A percentile compares a stretch with the other conserved stretches of the same genome.
Evolutionary conservation across 768 basidiomycete genomes (phyloP).

Genomic region (Mycena olivaceomarginata): DNA sequence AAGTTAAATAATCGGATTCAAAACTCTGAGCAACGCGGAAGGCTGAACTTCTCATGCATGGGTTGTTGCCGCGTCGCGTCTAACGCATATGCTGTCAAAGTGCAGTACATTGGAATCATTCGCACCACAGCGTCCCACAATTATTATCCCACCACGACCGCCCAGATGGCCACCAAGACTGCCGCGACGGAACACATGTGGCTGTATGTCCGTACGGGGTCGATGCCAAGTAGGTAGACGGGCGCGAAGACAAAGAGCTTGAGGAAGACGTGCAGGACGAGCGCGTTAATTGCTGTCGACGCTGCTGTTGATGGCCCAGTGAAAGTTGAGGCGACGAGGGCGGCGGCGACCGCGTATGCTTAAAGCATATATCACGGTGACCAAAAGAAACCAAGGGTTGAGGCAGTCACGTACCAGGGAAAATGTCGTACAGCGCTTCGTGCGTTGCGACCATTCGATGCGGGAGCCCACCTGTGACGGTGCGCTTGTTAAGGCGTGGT

Average conservation of each 20-base stretch:
- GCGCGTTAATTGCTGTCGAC: constrained; percentile 5
- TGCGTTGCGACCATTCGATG: constrained; percentile 35
- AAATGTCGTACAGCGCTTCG: constrained; percentile 31
- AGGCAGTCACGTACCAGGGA: constrained; percentile 10
- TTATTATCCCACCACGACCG: constrained; percentile 3
- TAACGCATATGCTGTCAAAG: no score
- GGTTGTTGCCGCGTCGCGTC: no score
- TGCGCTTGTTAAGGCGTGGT: constrained; percentile 26
- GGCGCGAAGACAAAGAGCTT: constrained; percentile 25
- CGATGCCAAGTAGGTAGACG: constrained; percentile 16
- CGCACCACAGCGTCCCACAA: background rate
- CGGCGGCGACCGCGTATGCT: background rate
- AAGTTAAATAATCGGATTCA: no score
- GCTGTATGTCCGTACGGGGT: background rate
- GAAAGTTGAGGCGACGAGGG: background rate
- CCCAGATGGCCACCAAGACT: constrained; percentile 17
- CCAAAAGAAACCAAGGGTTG: background rate
- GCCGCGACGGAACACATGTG: constrained; percentile 29
- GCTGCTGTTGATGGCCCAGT: background rate
- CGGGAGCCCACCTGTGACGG: constrained; percentile 11
- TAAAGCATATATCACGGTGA: background rate
- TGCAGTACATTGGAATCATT: no score
- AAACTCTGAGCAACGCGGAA: no score
- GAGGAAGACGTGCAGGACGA: constrained; percentile 33
- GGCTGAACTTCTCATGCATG: no score